Conservation (phyloP, 805 yeast genomes). For the Candida broadrunensis region DNA sequence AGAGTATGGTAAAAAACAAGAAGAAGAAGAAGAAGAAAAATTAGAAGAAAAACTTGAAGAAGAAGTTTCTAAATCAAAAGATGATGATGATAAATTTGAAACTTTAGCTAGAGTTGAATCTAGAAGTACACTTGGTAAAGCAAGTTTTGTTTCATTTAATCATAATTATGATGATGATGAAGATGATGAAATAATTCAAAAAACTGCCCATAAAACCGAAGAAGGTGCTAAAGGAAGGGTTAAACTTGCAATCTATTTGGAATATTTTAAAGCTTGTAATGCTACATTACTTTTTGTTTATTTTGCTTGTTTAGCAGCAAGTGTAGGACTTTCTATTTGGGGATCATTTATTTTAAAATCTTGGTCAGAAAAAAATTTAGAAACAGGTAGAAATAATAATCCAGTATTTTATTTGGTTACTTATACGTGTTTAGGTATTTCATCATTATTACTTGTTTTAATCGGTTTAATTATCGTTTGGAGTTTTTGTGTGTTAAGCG, state of each 20-base stretch:
- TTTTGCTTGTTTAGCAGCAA: neutral
- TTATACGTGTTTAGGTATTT: slow-evolving; percentile 21
- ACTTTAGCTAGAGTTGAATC: neutral
- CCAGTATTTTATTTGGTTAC: slow-evolving; percentile 20
- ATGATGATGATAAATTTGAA: too few relatives aligned
- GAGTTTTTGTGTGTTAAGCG: too few relatives aligned
- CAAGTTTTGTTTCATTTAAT: neutral
- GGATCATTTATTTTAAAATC: slow-evolving; percentile 27
- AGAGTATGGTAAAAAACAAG: slow-evolving; percentile 2
- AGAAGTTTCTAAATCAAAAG: too few relatives aligned
- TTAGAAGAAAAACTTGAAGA: slow-evolving; percentile 15
- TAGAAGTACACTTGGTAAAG: too few relatives aligned
- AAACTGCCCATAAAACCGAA: slow-evolving; percentile 12
- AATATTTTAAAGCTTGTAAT: slow-evolving; percentile 31
- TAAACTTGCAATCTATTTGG: slow-evolving; percentile 22
- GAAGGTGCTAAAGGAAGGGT: slow-evolving; percentile 27
- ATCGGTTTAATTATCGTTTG: slow-evolving; percentile 23
- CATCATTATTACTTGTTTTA: too few relatives aligned
- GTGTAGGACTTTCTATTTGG: slow-evolving; percentile 9
- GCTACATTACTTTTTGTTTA: slow-evolving; percentile 19
- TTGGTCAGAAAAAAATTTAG: slow-evolving; percentile 34
- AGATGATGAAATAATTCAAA: slow-evolving; percentile 10
- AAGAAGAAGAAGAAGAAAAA: slow-evolving; percentile 6
- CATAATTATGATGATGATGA: slow-evolving; percentile 17
- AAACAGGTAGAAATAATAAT: slow-evolving; percentile 20